phyloP scores from a whole-genome alignment of 2,329 filamentous ascomycete genomes.

The Albophoma yamanashiensis region DNA sequence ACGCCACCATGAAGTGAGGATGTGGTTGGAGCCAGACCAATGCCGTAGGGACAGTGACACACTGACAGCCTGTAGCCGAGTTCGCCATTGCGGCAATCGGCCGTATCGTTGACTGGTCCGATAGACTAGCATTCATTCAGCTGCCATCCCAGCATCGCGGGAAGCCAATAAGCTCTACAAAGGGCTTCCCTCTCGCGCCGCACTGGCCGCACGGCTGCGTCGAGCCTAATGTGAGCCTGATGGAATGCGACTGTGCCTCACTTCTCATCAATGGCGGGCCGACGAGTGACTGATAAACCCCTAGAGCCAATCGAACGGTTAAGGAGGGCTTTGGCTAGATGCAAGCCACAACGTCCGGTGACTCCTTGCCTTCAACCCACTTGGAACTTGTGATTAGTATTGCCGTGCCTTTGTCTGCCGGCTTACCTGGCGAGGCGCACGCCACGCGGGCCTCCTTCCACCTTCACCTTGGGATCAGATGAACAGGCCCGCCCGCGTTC shows the following conservation, averaged over 20 bases:
- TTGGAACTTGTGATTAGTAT: neutral
- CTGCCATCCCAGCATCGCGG: neutral
- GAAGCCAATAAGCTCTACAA: neutral
- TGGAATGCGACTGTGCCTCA: neutral
- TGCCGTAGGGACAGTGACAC: neutral
- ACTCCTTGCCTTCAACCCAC: neutral
- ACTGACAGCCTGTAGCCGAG: neutral
- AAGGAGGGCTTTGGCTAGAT: neutral
- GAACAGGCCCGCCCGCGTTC: neutral
- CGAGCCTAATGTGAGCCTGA: neutral
- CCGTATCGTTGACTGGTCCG: neutral
- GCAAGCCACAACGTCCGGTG: neutral
- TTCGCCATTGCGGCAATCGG: neutral
- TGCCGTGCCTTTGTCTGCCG: neutral
- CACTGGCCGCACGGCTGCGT: neutral
- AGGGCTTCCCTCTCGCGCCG: neutral
- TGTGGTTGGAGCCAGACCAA: neutral
- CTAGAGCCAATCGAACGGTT: neutral
- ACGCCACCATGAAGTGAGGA: neutral
- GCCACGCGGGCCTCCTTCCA: neutral
- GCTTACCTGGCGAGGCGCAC: neutral
- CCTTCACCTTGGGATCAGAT: no score
- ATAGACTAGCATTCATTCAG: neutral
- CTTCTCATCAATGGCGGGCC: neutral
- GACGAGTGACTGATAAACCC: neutral